phyloP scores from a whole-genome alignment of 2,329 filamentous ascomycete species.

The Fusarium keratoplasticum region DNA sequence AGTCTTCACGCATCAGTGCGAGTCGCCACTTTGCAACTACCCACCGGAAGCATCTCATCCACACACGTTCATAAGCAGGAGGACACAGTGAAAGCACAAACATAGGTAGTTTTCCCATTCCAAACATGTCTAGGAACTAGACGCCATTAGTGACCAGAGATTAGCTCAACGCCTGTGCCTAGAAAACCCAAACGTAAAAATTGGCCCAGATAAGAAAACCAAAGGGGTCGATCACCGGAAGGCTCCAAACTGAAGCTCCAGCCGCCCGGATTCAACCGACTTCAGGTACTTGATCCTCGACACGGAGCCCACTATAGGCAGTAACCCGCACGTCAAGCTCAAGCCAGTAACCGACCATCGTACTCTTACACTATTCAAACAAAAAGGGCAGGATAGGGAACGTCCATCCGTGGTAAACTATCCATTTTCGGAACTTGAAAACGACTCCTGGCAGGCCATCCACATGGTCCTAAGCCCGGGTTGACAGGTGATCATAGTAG shows the following conservation, averaged over 20 bases:
- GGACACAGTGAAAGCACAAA: constrained; percentile 2
- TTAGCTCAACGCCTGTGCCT: constrained; percentile 27
- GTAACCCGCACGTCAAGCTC: not conserved
- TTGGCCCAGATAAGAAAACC: not conserved
- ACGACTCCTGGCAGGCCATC: not conserved
- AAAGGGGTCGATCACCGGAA: not conserved
- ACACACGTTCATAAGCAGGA: not conserved
- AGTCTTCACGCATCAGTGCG: not conserved
- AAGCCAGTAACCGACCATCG: not conserved
- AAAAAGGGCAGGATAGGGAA: not conserved
- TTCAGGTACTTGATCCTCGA: constrained; percentile 3
- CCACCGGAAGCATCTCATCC: not conserved
- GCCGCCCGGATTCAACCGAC: not conserved
- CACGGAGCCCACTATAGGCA: not conserved
- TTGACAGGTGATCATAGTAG: not conserved
- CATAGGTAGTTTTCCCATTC: constrained; percentile 14
- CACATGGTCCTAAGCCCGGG: not conserved
- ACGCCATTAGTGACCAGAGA: constrained; percentile 19
- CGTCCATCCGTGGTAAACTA: constrained; percentile 39
- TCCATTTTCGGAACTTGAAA: constrained; percentile 25
- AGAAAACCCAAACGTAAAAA: constrained; percentile 11
- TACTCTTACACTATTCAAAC: constrained; percentile 24
- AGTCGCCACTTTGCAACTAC: constrained; percentile 25
- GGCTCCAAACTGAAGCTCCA: constrained; percentile 4
- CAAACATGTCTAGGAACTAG: constrained; percentile 26